Percentiles rank a stretch among this genome's conserved stretches.
These are phyloP conservation scores for Triadica sebifera DNA, from an alignment of 345 rosid genomes.

Conservation along the genomic window DNA sequence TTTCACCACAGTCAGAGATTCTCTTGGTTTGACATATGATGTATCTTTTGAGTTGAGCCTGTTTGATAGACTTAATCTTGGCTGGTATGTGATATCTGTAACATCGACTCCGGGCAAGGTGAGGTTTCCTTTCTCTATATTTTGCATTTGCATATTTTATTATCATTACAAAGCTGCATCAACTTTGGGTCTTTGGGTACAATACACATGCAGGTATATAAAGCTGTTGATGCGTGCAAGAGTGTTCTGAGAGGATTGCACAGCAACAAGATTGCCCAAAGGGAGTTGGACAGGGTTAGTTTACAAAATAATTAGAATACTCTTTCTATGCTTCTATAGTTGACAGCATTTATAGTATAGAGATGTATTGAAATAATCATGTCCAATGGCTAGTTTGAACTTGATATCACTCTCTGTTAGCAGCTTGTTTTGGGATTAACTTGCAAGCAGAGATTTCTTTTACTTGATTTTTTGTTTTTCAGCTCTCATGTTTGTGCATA, in stretches of 20 bases:
- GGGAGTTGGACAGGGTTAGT: conserved; percentile 98
- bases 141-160: conserved; percentile 10
- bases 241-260: conserved; percentile 90
- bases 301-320: conserved; percentile 9
- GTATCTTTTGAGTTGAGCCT: conserved; percentile 96
- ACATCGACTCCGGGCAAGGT: conserved; percentile 98
- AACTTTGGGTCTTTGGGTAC: conserved; percentile 25
- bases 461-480: neutral
- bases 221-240: conserved; percentile 99
- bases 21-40: conserved; percentile 98
- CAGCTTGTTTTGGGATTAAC: conserved; percentile 9
- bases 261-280: conserved; percentile 70
- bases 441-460: conserved; percentile 10
- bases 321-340: neutral
- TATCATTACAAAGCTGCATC: conserved; percentile 12
- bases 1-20: conserved; percentile 96
- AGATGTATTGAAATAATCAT: neutral
- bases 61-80: conserved; percentile 91
- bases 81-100: conserved; percentile 98
- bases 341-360: neutral
- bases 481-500: neutral
- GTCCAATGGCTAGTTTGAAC: neutral
- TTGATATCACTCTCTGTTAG: neutral
- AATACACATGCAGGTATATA: conserved; percentile 60
- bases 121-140: conserved; percentile 26